phyloP scores from a whole-genome alignment of 441 rosid genomes.

The Isatis lusitanica region DNA sequence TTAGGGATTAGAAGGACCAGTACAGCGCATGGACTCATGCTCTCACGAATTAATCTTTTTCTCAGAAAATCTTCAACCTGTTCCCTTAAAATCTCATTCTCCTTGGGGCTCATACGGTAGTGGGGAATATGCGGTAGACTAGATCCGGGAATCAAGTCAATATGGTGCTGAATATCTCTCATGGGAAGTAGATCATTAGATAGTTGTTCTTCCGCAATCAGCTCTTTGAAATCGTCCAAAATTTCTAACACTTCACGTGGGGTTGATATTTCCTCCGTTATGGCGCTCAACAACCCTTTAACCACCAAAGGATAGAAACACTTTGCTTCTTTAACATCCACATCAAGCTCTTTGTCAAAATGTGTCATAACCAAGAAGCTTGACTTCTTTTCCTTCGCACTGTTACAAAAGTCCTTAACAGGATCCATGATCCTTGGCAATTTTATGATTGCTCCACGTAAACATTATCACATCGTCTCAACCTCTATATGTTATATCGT shows the following conservation, averaged over 20 bases:
- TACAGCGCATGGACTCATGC: no score
- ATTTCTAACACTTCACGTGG: neutral
- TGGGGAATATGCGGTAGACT: neutral
- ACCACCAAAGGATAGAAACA: neutral
- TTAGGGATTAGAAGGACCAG: no score
- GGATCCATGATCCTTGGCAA: neutral
- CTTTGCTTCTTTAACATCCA: neutral
- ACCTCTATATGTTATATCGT: neutral
- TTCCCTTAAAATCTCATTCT: no score
- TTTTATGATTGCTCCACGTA: neutral
- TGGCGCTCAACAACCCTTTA: neutral
- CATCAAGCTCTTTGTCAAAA: neutral
- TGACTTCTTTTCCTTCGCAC: neutral
- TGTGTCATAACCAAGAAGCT: neutral
- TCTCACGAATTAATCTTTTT: no score
- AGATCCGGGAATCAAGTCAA: neutral
- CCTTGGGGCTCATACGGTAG: no score
- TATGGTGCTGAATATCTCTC: neutral
- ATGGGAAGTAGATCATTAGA: neutral
- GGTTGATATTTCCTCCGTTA: neutral
- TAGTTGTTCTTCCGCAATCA: neutral
- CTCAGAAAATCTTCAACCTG: no score
- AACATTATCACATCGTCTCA: neutral
- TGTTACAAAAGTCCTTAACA: neutral
- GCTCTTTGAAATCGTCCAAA: neutral